These are phyloP conservation scores for Arxiozyma slooffiae DNA, from an alignment of 1,139 yeast species.

Conservation along the genomic window DNA sequence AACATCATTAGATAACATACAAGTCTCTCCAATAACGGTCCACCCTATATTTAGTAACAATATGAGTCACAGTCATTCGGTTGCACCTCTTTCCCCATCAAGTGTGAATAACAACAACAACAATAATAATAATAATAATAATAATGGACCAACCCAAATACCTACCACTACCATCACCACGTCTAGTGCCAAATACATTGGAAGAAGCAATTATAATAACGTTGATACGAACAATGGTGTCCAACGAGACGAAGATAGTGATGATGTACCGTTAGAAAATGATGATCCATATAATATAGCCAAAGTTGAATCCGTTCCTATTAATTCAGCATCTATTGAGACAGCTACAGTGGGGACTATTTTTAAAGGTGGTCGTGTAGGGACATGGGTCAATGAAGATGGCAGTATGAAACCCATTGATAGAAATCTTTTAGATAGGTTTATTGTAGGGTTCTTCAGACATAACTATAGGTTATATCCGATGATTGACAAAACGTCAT, in stretches of 20 bases:
- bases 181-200: not conserved
- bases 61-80: not conserved
- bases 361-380: constrained; percentile 24
- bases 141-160: not conserved
- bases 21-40: not conserved
- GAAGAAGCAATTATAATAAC: not conserved
- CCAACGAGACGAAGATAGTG: not conserved
- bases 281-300: constrained; percentile 9
- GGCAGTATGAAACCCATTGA: constrained; percentile 19
- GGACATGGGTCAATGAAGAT: constrained; percentile 18
- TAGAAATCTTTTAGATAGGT: constrained; percentile 25
- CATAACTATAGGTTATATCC: constrained; percentile 39
- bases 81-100: not conserved
- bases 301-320: constrained; percentile 21
- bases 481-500: constrained; percentile 34
- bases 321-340: constrained; percentile 24
- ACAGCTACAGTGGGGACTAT: constrained; percentile 22
- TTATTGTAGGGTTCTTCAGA: constrained; percentile 36
- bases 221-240: not conserved
- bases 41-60: not conserved
- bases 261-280: not conserved
- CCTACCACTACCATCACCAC: not conserved
- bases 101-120: not conserved
- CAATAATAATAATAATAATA: not conserved
- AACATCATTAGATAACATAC: not conserved